Percentiles rank a stretch among this genome's conserved stretches.
Conservation (phyloP, 441 rosid genomes). For the Syzygium syzygioides region DNA sequence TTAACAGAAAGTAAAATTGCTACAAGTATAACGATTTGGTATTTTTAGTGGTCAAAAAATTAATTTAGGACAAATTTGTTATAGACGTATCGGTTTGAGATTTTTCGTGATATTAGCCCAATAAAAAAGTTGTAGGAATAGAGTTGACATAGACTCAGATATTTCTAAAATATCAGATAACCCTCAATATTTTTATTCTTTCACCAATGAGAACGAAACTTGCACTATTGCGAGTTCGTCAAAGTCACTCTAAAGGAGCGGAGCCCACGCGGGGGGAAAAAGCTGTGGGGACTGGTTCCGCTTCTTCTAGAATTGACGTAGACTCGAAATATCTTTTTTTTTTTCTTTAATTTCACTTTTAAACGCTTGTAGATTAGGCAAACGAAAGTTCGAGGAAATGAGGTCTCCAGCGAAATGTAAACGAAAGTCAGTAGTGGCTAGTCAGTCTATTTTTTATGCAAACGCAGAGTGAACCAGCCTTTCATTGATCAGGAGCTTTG, state of each 20-base stretch:
- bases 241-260: not conserved
- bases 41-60: too few relatives aligned
- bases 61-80: too few relatives aligned
- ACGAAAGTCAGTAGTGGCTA: not conserved
- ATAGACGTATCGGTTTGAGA: fast-evolving
- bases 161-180: too few relatives aligned
- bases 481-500: not conserved
- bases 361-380: not conserved
- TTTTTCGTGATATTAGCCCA: too few relatives aligned
- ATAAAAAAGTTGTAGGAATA: too few relatives aligned
- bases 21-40: too few relatives aligned
- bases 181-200: too few relatives aligned
- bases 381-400: not conserved
- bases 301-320: not conserved
- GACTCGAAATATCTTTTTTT: not conserved
- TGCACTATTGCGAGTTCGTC: not conserved
- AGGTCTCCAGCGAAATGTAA: not conserved
- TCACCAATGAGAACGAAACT: not conserved
- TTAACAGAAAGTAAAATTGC: too few relatives aligned
- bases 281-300: not conserved
- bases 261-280: not conserved
- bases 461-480: not conserved
- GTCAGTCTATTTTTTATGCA: not conserved
- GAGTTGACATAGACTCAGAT: too few relatives aligned
- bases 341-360: not conserved